Evolutionary conservation across 345 rosid species (phyloP).

Genomic region (Crucihimalaya himalaica): DNA sequence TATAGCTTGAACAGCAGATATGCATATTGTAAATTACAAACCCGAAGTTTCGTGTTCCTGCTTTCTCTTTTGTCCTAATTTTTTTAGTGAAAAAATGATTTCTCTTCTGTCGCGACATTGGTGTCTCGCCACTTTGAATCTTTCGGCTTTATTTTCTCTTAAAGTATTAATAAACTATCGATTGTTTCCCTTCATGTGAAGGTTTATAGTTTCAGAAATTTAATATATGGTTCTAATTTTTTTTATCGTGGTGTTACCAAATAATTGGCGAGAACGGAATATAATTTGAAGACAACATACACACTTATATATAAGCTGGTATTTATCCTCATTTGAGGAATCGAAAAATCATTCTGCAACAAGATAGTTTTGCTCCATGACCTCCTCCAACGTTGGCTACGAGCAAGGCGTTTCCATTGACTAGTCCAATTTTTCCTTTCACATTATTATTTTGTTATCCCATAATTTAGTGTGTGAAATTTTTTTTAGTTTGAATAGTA

Average conservation of each 20-base stretch:
- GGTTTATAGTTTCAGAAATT: background rate
- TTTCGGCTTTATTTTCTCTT: background rate
- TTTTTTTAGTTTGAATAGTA: no score
- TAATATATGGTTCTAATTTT: background rate
- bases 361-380: no score
- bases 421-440: no score
- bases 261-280: background rate
- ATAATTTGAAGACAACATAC: no score
- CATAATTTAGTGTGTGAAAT: background rate
- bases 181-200: background rate
- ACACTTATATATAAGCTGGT: no score
- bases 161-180: background rate
- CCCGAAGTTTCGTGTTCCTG: background rate
- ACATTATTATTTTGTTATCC: no score
- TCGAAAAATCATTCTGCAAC: no score
- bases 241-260: background rate
- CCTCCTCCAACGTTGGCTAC: no score
- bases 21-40: background rate
- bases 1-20: background rate
- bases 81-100: no score
- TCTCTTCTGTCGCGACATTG: background rate
- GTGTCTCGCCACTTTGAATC: background rate
- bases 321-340: no score
- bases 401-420: no score
- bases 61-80: conserved; percentile 3